A percentile compares a stretch with the other conserved stretches of the same genome.
Evolutionary conservation across 148 eudicot genomes (phyloP).

Genomic region (Simmondsia chinensis): DNA sequence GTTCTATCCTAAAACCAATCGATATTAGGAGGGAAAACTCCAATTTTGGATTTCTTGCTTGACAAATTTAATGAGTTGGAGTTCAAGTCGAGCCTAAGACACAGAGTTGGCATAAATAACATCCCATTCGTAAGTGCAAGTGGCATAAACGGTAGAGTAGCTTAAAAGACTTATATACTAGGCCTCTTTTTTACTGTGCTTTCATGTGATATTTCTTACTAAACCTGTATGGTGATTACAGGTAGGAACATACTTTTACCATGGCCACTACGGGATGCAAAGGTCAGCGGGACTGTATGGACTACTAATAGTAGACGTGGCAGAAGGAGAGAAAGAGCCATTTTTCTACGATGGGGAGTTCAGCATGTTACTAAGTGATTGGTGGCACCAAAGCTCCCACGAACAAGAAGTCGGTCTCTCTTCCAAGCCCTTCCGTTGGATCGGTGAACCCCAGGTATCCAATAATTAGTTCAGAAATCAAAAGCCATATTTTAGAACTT

Average conservation of each 20-base stretch:
- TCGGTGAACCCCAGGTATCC: slow-evolving; percentile 82
- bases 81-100: too few species aligned
- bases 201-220: neutral
- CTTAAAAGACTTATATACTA: too few species aligned
- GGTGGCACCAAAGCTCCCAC: slow-evolving; percentile 59
- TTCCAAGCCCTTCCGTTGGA: slow-evolving; percentile 66
- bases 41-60: neutral
- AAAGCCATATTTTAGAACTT: too few species aligned
- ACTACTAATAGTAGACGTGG: slow-evolving; percentile 63
- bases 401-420: slow-evolving; percentile 59
- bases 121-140: too few species aligned
- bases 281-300: slow-evolving; percentile 86
- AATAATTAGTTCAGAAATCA: neutral
- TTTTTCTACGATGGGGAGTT: slow-evolving; percentile 73
- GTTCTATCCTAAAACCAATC: too few species aligned
- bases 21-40: too few species aligned
- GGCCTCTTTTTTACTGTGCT: too few species aligned
- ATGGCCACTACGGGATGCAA: slow-evolving; percentile 92
- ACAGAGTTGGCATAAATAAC: too few species aligned
- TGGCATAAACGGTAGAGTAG: too few species aligned
- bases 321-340: slow-evolving; percentile 42
- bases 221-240: slow-evolving; percentile 22
- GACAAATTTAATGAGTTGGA: neutral
- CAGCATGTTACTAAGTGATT: slow-evolving; percentile 55
- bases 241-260: slow-evolving; percentile 86